Percentiles rank a stretch among this genome's conserved stretches.
These are phyloP conservation scores for Aleurites moluccanus DNA, from an alignment of 441 rosid species.

Conservation along the genomic window DNA sequence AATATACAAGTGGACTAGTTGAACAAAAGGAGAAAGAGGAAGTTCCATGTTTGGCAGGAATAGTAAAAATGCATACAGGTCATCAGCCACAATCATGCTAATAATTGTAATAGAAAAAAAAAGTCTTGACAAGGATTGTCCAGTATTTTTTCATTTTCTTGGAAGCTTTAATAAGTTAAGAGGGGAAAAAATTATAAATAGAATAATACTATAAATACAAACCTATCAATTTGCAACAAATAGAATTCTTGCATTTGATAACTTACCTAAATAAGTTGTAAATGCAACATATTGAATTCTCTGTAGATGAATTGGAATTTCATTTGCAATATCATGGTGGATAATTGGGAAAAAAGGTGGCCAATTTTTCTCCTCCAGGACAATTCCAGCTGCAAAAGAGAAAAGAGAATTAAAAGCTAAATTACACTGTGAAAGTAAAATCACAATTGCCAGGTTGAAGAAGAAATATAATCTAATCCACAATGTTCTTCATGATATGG, in stretches of 20 bases:
- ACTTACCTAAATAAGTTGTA: slow-evolving; percentile 66
- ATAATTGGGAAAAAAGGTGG: slow-evolving; percentile 89
- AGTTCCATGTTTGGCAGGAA: background rate
- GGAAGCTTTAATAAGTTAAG: background rate
- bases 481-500: background rate
- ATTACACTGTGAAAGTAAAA: background rate
- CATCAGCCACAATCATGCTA: too few species aligned
- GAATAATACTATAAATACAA: background rate
- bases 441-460: slow-evolving; percentile 4
- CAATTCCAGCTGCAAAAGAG: slow-evolving; percentile 72
- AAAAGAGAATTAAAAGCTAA: slow-evolving; percentile 18
- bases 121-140: too few species aligned
- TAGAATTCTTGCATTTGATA: background rate
- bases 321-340: slow-evolving; percentile 91
- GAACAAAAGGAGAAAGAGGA: background rate
- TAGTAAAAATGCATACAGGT: too few species aligned
- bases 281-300: slow-evolving; percentile 83
- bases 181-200: background rate
- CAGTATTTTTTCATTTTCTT: too few species aligned
- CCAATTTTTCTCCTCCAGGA: slow-evolving; percentile 88
- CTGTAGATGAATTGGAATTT: slow-evolving; percentile 81
- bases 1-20: too few species aligned
- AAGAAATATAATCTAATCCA: background rate
- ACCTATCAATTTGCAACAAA: background rate
- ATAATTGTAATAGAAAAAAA: too few species aligned